Evolutionary conservation across 2,329 filamentous ascomycete species (phyloP).

Genomic region (Paraconiothyrium sp.): DNA sequence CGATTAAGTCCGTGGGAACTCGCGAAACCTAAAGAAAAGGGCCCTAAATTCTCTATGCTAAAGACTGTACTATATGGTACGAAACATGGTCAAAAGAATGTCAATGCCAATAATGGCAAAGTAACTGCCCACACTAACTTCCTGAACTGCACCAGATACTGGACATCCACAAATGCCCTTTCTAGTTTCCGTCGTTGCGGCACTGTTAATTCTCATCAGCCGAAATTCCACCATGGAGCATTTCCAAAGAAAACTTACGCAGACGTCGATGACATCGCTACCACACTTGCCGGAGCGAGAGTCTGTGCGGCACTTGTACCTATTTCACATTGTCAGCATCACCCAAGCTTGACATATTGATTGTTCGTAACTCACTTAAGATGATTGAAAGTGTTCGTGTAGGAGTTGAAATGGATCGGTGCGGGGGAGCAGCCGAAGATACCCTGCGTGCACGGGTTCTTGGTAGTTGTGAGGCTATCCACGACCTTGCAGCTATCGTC

Average conservation of each 20-base stretch:
- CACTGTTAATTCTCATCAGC: slow-evolving; percentile 6
- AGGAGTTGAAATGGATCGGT: slow-evolving; percentile 8
- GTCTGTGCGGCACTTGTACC: slow-evolving; percentile 12
- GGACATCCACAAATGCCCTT: background rate
- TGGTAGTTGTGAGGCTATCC: slow-evolving; percentile 10
- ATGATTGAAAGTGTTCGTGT: slow-evolving; percentile 9
- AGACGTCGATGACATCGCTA: slow-evolving; percentile 9
- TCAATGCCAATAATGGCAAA: background rate
- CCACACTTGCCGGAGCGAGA: slow-evolving; percentile 8
- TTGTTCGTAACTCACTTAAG: background rate
- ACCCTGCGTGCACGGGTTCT: slow-evolving; percentile 11
- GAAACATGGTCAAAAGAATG: background rate
- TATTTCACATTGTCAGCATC: background rate
- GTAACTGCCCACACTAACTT: background rate
- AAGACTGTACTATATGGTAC: too few species aligned
- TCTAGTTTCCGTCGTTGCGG: slow-evolving; percentile 12
- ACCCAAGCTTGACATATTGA: too few species aligned
- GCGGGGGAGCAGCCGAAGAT: slow-evolving; percentile 9
- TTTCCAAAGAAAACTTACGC: slow-evolving; percentile 3
- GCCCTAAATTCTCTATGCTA: background rate
- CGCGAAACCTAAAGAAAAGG: background rate
- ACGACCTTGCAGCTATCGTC: slow-evolving; percentile 7
- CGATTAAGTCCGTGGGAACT: background rate
- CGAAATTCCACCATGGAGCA: too few species aligned
- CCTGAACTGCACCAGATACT: background rate